These are phyloP conservation scores for Solanum virginianum DNA, from an alignment of 257 asterid species.

Conservation along the genomic window DNA sequence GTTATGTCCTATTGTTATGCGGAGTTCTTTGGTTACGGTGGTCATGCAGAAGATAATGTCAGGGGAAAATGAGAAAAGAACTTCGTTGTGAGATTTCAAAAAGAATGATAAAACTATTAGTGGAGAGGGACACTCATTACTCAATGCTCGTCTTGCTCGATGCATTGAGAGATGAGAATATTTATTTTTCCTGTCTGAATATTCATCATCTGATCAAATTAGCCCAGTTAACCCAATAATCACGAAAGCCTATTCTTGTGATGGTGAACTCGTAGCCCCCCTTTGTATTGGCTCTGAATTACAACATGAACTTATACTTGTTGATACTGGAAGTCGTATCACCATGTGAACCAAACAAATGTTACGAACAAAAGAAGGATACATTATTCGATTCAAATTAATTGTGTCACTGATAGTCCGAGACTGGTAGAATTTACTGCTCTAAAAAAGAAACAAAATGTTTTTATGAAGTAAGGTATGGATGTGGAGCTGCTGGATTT, in stretches of 20 bases:
- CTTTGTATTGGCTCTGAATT: not conserved
- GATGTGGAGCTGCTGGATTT: not conserved
- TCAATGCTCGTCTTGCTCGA: not conserved
- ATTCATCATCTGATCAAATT: not conserved
- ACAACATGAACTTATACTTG: not conserved
- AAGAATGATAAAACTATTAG: too few relatives aligned
- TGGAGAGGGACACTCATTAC: not conserved
- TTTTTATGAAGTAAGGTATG: not conserved
- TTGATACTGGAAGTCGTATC: not conserved
- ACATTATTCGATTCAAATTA: not conserved
- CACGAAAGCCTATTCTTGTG: not conserved
- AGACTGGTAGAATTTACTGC: not conserved
- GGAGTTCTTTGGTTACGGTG: too few relatives aligned
- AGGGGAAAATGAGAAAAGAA: too few relatives aligned
- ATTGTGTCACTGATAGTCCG: not conserved
- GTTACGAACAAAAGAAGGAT: not conserved
- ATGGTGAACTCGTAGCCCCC: not conserved
- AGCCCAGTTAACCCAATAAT: not conserved
- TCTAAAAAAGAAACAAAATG: not conserved
- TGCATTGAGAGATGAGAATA: not conserved
- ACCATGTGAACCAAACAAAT: not conserved
- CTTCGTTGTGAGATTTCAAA: too few relatives aligned
- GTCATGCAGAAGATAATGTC: too few relatives aligned
- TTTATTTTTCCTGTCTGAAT: not conserved
- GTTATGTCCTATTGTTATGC: too few relatives aligned